A percentile compares a stretch with the other conserved stretches of the same genome.
Evolutionary conservation across 1,139 yeast species (phyloP).

Genomic region (Geotrichum cucujoidarum): DNA sequence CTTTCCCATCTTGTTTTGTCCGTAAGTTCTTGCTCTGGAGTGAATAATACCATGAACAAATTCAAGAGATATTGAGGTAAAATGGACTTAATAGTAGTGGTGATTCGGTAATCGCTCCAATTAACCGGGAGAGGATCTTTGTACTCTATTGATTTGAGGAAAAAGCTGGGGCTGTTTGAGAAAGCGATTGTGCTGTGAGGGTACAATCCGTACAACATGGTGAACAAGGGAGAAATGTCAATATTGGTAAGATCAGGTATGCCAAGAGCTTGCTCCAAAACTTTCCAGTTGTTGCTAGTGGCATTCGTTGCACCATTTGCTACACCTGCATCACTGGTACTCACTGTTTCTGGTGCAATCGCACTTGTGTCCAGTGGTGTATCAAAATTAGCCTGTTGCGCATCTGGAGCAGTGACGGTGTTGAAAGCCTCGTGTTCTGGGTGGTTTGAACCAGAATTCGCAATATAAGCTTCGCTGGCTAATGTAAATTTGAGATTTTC

Average conservation of each 20-base stretch:
- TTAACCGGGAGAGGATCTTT: slow-evolving; percentile 9
- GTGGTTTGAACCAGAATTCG: too few species aligned
- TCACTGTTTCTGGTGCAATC: neutral
- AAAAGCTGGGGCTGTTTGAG: slow-evolving; percentile 40
- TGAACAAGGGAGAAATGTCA: slow-evolving; percentile 37
- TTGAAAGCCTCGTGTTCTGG: too few species aligned
- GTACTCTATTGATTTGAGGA: neutral
- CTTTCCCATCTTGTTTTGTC: neutral
- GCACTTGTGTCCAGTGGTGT: too few species aligned
- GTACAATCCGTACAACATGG: slow-evolving; percentile 57
- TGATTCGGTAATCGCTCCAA: slow-evolving; percentile 12
- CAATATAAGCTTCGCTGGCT: too few species aligned
- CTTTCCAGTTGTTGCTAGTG: slow-evolving; percentile 33
- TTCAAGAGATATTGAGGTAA: slow-evolving; percentile 14
- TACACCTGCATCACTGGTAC: neutral
- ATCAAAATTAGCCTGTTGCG: too few species aligned
- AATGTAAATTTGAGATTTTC: too few species aligned
- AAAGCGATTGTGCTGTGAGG: slow-evolving; percentile 50
- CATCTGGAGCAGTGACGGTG: too few species aligned
- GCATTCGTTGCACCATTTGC: neutral
- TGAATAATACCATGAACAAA: slow-evolving; percentile 9
- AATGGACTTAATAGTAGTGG: slow-evolving; percentile 4
- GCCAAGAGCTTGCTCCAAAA: slow-evolving; percentile 26
- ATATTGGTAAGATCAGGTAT: slow-evolving; percentile 26
- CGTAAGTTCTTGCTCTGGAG: slow-evolving; percentile 13